phyloP scores from a whole-genome alignment of 495 filamentous ascomycete species.

The Hypoxylon lenormandii region DNA sequence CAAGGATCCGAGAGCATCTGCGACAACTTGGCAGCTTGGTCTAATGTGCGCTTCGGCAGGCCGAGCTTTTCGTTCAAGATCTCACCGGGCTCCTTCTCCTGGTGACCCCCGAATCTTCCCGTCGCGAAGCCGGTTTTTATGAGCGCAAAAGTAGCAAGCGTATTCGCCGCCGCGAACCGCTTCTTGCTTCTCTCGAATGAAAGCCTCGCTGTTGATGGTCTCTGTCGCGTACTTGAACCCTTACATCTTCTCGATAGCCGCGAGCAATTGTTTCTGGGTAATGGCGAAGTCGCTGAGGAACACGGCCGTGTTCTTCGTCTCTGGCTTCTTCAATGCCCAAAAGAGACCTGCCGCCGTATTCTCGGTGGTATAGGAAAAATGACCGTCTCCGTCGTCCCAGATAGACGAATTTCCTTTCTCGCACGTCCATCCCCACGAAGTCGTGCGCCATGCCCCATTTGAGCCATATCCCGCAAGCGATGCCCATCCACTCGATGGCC shows the following conservation, averaged over 20 bases:
- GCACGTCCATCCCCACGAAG: slow-evolving; percentile 53
- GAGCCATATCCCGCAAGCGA: slow-evolving; percentile 58
- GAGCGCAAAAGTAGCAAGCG: slow-evolving; percentile 32
- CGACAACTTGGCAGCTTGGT: slow-evolving; percentile 35
- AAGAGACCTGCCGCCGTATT: slow-evolving; percentile 55
- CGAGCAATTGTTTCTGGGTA: slow-evolving; percentile 57
- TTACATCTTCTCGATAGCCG: slow-evolving; percentile 50
- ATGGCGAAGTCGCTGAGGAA: slow-evolving; percentile 56
- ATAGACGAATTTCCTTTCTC: slow-evolving; percentile 48
- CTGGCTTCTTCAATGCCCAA: slow-evolving; percentile 50
- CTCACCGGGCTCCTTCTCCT: slow-evolving; percentile 46
- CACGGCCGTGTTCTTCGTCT: slow-evolving; percentile 57
- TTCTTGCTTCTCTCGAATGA: slow-evolving; percentile 42
- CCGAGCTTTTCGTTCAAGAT: slow-evolving; percentile 47
- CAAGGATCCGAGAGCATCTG: slow-evolving; percentile 5
- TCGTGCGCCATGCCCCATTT: slow-evolving; percentile 54
- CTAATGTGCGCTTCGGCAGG: slow-evolving; percentile 33
- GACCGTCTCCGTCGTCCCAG: slow-evolving; percentile 59
- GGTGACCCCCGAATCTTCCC: slow-evolving; percentile 43
- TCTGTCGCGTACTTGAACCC: slow-evolving; percentile 50
- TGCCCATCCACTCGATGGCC: slow-evolving; percentile 56
- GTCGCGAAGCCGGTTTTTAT: slow-evolving; percentile 48
- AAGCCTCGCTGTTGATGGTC: slow-evolving; percentile 33
- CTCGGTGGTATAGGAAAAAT: slow-evolving; percentile 58
- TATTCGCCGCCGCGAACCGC: slow-evolving; percentile 32